A percentile compares a stretch with the other conserved stretches of the same genome.
phyloP scores from a whole-genome alignment of 176 grass and related monocot species.

The Triticum monococcum region DNA sequence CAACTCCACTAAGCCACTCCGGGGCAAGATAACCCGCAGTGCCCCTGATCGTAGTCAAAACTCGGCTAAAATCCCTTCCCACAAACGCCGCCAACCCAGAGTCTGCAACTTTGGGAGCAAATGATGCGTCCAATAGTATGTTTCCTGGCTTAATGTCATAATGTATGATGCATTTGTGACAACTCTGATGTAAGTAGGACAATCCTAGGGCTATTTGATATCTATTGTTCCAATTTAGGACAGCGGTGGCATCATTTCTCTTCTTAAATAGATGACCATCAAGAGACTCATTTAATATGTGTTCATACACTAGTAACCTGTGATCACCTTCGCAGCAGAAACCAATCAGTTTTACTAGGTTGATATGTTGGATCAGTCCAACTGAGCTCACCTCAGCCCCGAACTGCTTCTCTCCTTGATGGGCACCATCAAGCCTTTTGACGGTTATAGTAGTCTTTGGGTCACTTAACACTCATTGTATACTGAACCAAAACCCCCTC shows the following conservation, averaged over 20 bases:
- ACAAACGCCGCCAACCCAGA: neutral
- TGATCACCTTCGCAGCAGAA: neutral
- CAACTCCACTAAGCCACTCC: neutral
- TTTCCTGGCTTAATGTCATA: neutral
- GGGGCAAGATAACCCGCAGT: neutral
- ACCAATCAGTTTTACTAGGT: neutral
- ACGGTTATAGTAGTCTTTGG: neutral
- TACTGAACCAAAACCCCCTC: neutral
- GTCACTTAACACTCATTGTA: neutral
- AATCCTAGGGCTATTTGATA: neutral
- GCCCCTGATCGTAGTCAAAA: neutral
- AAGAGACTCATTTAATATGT: neutral
- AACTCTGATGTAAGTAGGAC: slow-evolving; percentile 14
- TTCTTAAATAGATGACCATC: neutral
- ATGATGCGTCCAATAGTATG: neutral
- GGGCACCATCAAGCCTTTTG: neutral
- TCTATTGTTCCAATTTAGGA: neutral
- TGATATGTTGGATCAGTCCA: neutral
- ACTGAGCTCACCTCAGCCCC: neutral
- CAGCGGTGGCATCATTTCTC: neutral
- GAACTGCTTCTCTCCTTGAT: slow-evolving; percentile 4
- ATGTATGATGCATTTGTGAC: neutral
- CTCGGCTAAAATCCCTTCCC: slow-evolving; percentile 10
- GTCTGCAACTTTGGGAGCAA: neutral
- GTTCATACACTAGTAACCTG: neutral